Evolutionary conservation across 305 asterid species (phyloP).

Genomic region (Lippia alba): DNA sequence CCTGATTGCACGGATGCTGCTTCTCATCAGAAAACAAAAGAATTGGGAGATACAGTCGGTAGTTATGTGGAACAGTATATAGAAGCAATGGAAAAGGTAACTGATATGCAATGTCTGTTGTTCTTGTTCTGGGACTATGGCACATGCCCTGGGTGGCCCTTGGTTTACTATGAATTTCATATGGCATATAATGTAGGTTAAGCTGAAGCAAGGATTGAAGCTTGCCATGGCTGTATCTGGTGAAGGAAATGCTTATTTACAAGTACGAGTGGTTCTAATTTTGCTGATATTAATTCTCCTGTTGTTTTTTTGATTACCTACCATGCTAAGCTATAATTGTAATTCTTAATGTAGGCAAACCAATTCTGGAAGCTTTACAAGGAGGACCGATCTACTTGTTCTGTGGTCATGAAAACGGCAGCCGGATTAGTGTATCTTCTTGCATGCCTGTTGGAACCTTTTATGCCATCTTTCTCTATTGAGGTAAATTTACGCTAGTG

Average conservation of each 20-base stretch:
- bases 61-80: slow-evolving; percentile 65
- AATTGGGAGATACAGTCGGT: slow-evolving; percentile 76
- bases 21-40: slow-evolving; percentile 71
- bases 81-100: slow-evolving; percentile 95
- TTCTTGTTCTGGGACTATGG: slow-evolving; percentile 23
- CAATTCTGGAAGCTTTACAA: slow-evolving; percentile 98
- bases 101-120: slow-evolving; percentile 26
- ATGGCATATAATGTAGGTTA: slow-evolving; percentile 61
- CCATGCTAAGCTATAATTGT: background rate
- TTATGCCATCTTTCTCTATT: slow-evolving; percentile 85
- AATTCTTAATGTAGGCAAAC: slow-evolving; percentile 58
- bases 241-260: slow-evolving; percentile 94
- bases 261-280: slow-evolving; percentile 49
- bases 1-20: slow-evolving; percentile 77
- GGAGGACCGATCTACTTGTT: slow-evolving; percentile 74
- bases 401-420: slow-evolving; percentile 84
- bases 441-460: slow-evolving; percentile 91
- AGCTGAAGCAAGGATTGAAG: slow-evolving; percentile 92
- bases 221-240: slow-evolving; percentile 87
- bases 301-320: background rate
- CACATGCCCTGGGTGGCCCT: slow-evolving; percentile 16
- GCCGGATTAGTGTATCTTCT: slow-evolving; percentile 88
- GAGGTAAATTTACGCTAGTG: slow-evolving; percentile 58
- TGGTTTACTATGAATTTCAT: slow-evolving; percentile 25
- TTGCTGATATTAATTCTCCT: background rate